Base-by-base conservation (phyloP, 2,329 filamentous ascomycete genomes). In the Epichloe coenophiala region DNA sequence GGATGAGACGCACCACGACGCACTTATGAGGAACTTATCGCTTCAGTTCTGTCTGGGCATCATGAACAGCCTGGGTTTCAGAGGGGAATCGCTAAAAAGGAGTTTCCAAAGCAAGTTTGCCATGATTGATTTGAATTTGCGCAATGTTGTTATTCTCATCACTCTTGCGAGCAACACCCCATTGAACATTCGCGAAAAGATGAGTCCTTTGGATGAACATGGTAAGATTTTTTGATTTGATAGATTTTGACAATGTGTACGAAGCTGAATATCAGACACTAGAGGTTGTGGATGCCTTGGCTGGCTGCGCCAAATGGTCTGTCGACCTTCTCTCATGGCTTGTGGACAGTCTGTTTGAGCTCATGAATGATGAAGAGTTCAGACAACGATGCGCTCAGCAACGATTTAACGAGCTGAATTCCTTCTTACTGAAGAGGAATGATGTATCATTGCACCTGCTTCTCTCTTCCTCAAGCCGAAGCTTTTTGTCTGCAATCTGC, bases 21-120 rank as follows among this genome's bases (percentile, higher is more conserved):
- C 82, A 52, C 71, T 95, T 36, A 77, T 93, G 55, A 75, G 83
- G 53, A 90, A 93, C 59, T 72, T 75, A 3, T 74, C 81, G 37
- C 76, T 96, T 44, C 84, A 88, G 53, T 76, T 86, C 51, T 87
- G 82, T 51, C 72, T 96, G 11, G 86, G 87, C 59, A 79, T 93
- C 31, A 81, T 94, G 61, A 83, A 86, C 51, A 82, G 87, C 48
- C 70, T 96, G 9, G 87, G 86, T 3, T 90, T 86, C 61, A 76
- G 74, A 42, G 83, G 82, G 78, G 79, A 83, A 56, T 73, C 74
- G 51, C 70, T 74, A 37, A 68, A 75, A 7, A 80, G 86, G 19
- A 77, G 73, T 3, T 79, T 90, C 41, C 73, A 77, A 48, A 83
- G 85, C 54, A 89, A 88, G 62, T 77, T 91, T 54, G 79, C 88